Evolutionary conservation across 2,329 filamentous ascomycete species (phyloP).

Genomic region (Arthrobotrys sphaeroides): DNA sequence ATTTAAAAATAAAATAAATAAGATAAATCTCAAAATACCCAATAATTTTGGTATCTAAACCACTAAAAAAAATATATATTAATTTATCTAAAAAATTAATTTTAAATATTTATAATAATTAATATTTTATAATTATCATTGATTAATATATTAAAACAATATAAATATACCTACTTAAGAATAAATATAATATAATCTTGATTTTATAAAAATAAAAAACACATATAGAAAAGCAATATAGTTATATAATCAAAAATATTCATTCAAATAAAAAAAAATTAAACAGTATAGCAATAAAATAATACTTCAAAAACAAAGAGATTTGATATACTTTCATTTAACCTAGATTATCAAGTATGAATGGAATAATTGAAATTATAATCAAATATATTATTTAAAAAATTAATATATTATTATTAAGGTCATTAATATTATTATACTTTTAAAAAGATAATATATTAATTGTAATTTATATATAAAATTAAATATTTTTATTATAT

Average conservation of each 20-base stretch:
- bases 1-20: too few species aligned
- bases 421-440: background rate
- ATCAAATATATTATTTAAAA: background rate
- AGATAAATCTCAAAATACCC: too few species aligned
- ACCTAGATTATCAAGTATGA: background rate
- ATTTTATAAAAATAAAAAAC: background rate
- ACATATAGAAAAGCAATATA: background rate
- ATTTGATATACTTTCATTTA: background rate
- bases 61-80: too few species aligned
- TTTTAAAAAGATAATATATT: background rate
- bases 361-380: background rate
- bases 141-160: too few species aligned
- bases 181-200: background rate
- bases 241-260: background rate
- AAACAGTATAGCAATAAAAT: background rate
- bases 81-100: too few species aligned
- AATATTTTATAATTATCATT: too few species aligned
- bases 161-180: background rate
- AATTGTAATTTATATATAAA: background rate
- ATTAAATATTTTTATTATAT: background rate
- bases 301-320: background rate
- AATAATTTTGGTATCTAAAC: too few species aligned
- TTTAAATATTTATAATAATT: too few species aligned
- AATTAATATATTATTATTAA: background rate
- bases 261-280: background rate